Conservation (phyloP, 352 stramenopile species). For the Thraustochytrium sp. region DNA sequence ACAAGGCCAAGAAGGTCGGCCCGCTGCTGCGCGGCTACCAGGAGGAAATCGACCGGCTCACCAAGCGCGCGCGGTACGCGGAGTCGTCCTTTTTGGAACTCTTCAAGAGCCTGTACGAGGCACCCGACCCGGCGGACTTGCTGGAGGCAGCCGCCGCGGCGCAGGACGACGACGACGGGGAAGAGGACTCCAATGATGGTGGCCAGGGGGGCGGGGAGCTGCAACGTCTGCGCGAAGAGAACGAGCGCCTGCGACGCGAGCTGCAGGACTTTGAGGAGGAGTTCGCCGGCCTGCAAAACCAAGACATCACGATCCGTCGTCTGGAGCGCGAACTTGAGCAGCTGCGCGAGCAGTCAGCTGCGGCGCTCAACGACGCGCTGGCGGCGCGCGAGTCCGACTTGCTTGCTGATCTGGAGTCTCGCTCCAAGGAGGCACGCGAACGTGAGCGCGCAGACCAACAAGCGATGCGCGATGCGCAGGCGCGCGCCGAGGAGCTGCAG, state of each 20-base stretch:
- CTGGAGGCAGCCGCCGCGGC: constrained; percentile 54
- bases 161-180: background rate
- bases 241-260: constrained; percentile 70
- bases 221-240: constrained; percentile 52
- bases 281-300: constrained; percentile 88
- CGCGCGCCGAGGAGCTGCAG: constrained; percentile 46
- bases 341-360: constrained; percentile 66
- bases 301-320: constrained; percentile 92
- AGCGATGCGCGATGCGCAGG: constrained; percentile 62
- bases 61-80: constrained; percentile 68
- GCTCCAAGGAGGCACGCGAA: constrained; percentile 69
- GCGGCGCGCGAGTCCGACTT: background rate
- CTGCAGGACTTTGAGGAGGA: constrained; percentile 86
- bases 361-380: constrained; percentile 55
- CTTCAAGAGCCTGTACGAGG: constrained; percentile 74
- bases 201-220: no score
- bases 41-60: constrained; percentile 76
- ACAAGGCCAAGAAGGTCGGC: constrained; percentile 61
- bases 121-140: constrained; percentile 65
- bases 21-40: constrained; percentile 69
- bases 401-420: constrained; percentile 65
- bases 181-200: background rate
- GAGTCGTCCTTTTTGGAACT: constrained; percentile 76
- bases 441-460: constrained; percentile 60
- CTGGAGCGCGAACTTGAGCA: constrained; percentile 79